phyloP scores from a whole-genome alignment of 345 rosid genomes.

The Jatropha curcas region DNA sequence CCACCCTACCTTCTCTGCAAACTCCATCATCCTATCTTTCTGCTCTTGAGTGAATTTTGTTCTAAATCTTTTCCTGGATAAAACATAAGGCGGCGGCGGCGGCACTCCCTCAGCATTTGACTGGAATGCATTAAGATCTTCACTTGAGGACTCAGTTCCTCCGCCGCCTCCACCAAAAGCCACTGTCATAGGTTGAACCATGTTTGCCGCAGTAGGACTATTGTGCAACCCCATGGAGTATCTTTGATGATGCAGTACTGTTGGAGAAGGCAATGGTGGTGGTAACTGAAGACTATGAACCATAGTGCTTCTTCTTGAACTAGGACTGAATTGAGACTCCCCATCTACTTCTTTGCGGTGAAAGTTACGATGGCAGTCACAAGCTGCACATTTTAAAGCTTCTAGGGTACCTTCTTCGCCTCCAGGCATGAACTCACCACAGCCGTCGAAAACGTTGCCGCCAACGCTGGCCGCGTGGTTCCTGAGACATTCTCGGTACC shows the following conservation, averaged over 20 bases:
- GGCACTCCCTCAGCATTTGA: slow-evolving; percentile 41
- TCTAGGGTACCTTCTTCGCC: slow-evolving; percentile 82
- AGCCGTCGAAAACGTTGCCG: slow-evolving; percentile 81
- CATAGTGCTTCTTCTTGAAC: slow-evolving; percentile 31
- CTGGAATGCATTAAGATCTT: slow-evolving; percentile 61
- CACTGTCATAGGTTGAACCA: slow-evolving; percentile 68
- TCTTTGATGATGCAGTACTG: slow-evolving; percentile 35
- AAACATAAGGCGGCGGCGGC: slow-evolving; percentile 44
- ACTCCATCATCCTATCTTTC: slow-evolving; percentile 76
- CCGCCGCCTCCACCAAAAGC: slow-evolving; percentile 54
- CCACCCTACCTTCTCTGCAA: slow-evolving; percentile 80
- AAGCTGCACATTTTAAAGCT: slow-evolving; percentile 90
- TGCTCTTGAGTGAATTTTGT: slow-evolving; percentile 70
- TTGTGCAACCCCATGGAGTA: slow-evolving; percentile 35
- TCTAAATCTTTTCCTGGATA: slow-evolving; percentile 65
- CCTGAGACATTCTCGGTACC: slow-evolving; percentile 84
- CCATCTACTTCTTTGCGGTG: slow-evolving; percentile 78
- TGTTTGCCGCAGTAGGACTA: slow-evolving; percentile 48
- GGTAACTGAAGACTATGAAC: slow-evolving; percentile 58
- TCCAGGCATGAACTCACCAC: slow-evolving; percentile 98
- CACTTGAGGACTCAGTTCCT: slow-evolving; percentile 74
- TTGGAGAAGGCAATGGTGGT: slow-evolving; percentile 47
- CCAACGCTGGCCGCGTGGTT: slow-evolving; percentile 93
- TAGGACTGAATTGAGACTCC: slow-evolving; percentile 37
- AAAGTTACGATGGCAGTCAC: slow-evolving; percentile 93